Evolutionary conservation across 1,139 yeast genomes (phyloP).

Genomic region (Arxiozyma slooffiae): DNA sequence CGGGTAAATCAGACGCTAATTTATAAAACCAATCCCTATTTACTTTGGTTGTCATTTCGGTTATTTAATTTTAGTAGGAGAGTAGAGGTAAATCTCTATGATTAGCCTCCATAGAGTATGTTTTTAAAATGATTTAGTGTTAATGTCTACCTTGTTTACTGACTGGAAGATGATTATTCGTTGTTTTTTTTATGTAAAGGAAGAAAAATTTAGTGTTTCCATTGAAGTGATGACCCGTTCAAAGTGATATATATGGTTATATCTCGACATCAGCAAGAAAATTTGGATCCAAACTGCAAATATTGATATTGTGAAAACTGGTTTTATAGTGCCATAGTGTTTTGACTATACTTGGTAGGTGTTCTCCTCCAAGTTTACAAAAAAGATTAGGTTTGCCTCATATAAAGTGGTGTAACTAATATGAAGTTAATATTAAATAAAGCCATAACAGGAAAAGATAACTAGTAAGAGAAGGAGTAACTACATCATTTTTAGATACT

Average conservation of each 20-base stretch:
- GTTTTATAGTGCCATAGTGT: too few relatives aligned
- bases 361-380: too few relatives aligned
- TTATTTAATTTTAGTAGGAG: background rate
- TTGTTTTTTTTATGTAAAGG: background rate
- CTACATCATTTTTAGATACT: too few relatives aligned
- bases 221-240: background rate
- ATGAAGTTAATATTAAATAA: too few relatives aligned
- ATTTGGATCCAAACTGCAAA: background rate
- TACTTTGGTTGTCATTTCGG: constrained; percentile 30
- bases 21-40: constrained; percentile 69
- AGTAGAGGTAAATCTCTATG: background rate
- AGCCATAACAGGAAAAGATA: too few relatives aligned
- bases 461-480: too few relatives aligned
- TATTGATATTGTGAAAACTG: background rate
- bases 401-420: too few relatives aligned
- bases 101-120: background rate
- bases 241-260: background rate
- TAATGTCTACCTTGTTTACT: too few relatives aligned
- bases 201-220: background rate
- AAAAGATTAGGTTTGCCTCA: too few relatives aligned
- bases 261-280: too few relatives aligned
- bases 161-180: background rate
- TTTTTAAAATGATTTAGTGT: too few relatives aligned
- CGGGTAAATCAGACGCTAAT: constrained; percentile 66
- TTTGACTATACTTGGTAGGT: too few relatives aligned